Base-by-base conservation (phyloP, 306 rosid genomes). In the Trifolium fragiferum region DNA sequence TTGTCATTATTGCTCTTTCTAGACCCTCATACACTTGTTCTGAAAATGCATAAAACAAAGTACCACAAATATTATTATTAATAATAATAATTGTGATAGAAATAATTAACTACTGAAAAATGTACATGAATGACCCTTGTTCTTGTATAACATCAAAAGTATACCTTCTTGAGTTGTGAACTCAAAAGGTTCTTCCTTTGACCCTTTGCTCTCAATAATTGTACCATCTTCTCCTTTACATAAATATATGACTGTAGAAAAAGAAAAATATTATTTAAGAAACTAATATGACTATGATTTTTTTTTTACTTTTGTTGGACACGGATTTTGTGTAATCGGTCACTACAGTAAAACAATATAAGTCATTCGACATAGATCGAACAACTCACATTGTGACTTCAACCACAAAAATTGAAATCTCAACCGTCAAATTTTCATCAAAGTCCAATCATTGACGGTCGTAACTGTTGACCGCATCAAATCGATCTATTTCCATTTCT, bases 1-100 rank as follows among this genome's bases (percentile, higher is more conserved):
- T 90, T 4, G 92, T 86, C 86, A 82, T 76, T 73, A 90, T 86
- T 74, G 92, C 90, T 78, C 75, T 84, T 38, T 87, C 96, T 51
- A 90, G 75, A 54, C 86, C 89, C 75, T 84, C 90, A 21, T 70
- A 78, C 30, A 77, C 74, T 51, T 84, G 90, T 41, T 81, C 92
- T 90, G 87, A 38, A 76, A 76, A 81, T 62, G 18, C 30, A 76
- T 23, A 59, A 23, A 19, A 66, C 20, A 78, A 68, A 41, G 46
- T 15, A 57, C 7, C 32, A 18, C 41, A 65, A 40, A 61, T 20
- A 38, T 72, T 68, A 40, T 68, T 68, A 32, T 20, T 1, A 10
- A 50, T 33, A 32, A 15, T 3, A 40, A 13, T 25, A 25, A 25
- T 25, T 25, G 27, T 25, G 2, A 1, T 8, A 71, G 27, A 20